Evolutionary conservation across 225 moss, liverwort and hornwort genomes (phyloP), one percentile per base, ranked within the genome.

Genomic region (Lunularia cruciata): DNA sequence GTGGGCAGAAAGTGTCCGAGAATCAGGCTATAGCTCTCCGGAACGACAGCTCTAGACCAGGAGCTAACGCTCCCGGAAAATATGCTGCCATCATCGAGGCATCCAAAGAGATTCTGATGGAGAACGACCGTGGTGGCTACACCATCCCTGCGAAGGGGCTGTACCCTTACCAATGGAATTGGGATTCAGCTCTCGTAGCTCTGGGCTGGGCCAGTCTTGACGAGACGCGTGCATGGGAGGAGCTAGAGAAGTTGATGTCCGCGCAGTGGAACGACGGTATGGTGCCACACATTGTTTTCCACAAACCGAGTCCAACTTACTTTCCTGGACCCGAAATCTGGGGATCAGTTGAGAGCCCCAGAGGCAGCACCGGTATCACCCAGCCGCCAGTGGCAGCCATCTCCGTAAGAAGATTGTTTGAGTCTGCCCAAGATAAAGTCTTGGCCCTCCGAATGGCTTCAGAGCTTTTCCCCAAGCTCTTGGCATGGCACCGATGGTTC

Each of bases 401-500:
- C 48, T 68, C 75, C 9, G 75, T 70, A 12, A 30, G 70, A 28
- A 57, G 52, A 39, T n/a, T 76, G 61, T 61, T 61, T 27, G 75
- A 69, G 60, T 60, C 16, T 4, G 75, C 75, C 16, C 52, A 25
- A 51, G 58, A 76, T 36, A 76, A 69, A 40, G 75, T 70, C 1
- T 32, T 69, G 51, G 75, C 69, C 6, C 26, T 56, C 35, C 9
- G n/a, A 39, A 70, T 37, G 59, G 25, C 62, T 1, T 15, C 40
- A 15, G 75, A 61, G 27, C 47, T 76, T 8, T 76, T 76, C 46
- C 75, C 75, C 5, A 76, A 62, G 65, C 60, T 76, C 28, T 47
- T 76, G 60, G 75, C 75, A 3, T 76, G 60, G 75, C 75, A 76
- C 57, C 42, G 62, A 22, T 76, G 75, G 75, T 76, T 70, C 60